phyloP scores from a whole-genome alignment of 352 stramenopile genomes.

The Pythium folliculosum region DNA sequence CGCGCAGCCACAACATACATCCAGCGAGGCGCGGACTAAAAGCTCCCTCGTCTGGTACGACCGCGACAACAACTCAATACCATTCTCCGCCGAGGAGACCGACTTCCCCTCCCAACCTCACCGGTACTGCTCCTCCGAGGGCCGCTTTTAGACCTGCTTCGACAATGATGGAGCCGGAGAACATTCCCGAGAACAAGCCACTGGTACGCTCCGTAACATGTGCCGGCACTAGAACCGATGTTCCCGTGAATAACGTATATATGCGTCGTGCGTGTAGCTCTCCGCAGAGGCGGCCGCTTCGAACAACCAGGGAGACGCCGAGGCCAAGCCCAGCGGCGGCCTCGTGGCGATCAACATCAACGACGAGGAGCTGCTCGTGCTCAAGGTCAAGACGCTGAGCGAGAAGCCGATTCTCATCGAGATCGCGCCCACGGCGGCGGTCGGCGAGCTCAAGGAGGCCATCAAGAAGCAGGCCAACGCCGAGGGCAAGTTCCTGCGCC shows the following conservation, averaged over 20 bases:
- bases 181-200: slow-evolving; percentile 60
- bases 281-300: slow-evolving; percentile 8
- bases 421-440: slow-evolving; percentile 54
- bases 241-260: slow-evolving; percentile 3
- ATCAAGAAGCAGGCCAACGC: slow-evolving; percentile 76
- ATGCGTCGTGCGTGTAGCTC: slow-evolving; percentile 33
- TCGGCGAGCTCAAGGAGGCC: slow-evolving; percentile 74
- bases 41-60: no score
- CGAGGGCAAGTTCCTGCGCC: slow-evolving; percentile 81
- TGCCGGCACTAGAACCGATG: not conserved
- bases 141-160: slow-evolving; percentile 1
- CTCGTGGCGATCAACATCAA: slow-evolving; percentile 58
- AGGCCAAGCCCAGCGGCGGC: slow-evolving; percentile 27
- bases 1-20: not conserved
- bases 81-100: not conserved
- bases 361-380: slow-evolving; percentile 53
- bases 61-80: no score
- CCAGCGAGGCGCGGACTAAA: not conserved
- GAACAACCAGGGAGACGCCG: slow-evolving; percentile 8
- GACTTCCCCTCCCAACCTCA: not conserved
- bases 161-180: slow-evolving; percentile 70
- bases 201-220: slow-evolving; percentile 37
- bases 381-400: slow-evolving; percentile 87
- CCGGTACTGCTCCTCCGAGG: not conserved
- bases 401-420: slow-evolving; percentile 84